Evolutionary conservation across 2,329 filamentous ascomycete genomes (phyloP).

Genomic region (Phyllosticta citrichinensis): DNA sequence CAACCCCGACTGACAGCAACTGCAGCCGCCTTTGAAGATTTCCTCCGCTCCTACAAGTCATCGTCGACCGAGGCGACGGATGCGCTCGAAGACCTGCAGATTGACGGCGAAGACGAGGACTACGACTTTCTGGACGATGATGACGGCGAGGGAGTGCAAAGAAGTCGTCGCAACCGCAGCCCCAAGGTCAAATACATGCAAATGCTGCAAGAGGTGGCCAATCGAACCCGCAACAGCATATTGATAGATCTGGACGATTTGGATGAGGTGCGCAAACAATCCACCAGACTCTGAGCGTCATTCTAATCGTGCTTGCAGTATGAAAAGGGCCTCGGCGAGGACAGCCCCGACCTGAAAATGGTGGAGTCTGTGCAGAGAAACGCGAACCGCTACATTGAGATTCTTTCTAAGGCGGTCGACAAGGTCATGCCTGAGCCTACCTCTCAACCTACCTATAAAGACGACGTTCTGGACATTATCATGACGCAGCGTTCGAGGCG

Average conservation of each 20-base stretch:
- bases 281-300: background rate
- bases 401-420: constrained; percentile 81
- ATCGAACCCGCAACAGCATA: constrained; percentile 67
- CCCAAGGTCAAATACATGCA: constrained; percentile 82
- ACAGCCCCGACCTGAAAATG: constrained; percentile 54
- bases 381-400: constrained; percentile 89
- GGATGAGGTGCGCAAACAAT: constrained; percentile 46
- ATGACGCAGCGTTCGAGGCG: constrained; percentile 83
- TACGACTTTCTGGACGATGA: constrained; percentile 90
- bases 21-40: constrained; percentile 73
- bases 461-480: constrained; percentile 92
- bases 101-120: constrained; percentile 87
- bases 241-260: constrained; percentile 86
- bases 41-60: constrained; percentile 84
- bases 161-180: constrained; percentile 25
- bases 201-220: constrained; percentile 75
- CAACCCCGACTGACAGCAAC: constrained; percentile 23
- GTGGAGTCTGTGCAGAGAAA: constrained; percentile 82
- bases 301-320: constrained; percentile 46
- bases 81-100: constrained; percentile 72
- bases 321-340: constrained; percentile 53
- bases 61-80: constrained; percentile 60
- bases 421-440: constrained; percentile 71
- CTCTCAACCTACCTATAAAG: constrained; percentile 76
- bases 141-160: constrained; percentile 44